These are phyloP conservation scores for Kwoniella dejecticola DNA, from an alignment of 768 basidiomycete species.

Conservation along the genomic window DNA sequence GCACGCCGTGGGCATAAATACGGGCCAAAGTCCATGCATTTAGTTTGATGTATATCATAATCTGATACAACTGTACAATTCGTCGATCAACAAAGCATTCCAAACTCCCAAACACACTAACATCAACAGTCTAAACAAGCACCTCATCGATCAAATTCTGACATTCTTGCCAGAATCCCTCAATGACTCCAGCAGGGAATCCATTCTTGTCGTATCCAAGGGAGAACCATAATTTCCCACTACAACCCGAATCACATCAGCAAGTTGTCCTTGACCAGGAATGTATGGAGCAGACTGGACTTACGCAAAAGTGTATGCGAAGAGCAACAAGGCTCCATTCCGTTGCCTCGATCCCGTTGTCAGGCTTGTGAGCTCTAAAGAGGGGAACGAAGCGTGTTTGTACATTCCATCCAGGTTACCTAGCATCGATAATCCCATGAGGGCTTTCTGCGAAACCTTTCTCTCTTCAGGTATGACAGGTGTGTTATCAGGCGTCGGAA, in stretches of 20 bases:
- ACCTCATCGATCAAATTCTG: conserved; percentile 65
- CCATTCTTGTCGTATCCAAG: conserved; percentile 79
- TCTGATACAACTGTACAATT: neutral
- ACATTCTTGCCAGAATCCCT: conserved; percentile 69
- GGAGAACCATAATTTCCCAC: conserved; percentile 74
- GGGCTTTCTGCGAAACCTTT: conserved; percentile 58
- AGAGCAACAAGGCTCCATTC: conserved; percentile 74
- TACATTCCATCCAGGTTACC: conserved; percentile 83
- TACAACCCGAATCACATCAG: conserved; percentile 52
- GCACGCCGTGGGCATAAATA: neutral
- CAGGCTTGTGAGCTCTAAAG: conserved; percentile 67
- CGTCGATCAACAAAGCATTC: too few relatives aligned
- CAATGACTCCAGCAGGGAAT: conserved; percentile 66
- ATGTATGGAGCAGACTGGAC: neutral
- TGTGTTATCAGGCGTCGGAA: conserved; percentile 15
- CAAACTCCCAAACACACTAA: too few relatives aligned
- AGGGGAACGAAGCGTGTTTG: conserved; percentile 66
- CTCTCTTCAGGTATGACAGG: conserved; percentile 35
- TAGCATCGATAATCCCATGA: conserved; percentile 78
- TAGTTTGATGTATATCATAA: neutral
- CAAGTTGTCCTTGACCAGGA: neutral
- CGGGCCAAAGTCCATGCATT: neutral
- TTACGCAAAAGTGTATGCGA: conserved; percentile 60
- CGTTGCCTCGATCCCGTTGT: conserved; percentile 85
- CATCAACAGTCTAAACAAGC: conserved; percentile 56